Conservation (phyloP, 768 basidiomycete species). For the Boletus barrowsii region DNA sequence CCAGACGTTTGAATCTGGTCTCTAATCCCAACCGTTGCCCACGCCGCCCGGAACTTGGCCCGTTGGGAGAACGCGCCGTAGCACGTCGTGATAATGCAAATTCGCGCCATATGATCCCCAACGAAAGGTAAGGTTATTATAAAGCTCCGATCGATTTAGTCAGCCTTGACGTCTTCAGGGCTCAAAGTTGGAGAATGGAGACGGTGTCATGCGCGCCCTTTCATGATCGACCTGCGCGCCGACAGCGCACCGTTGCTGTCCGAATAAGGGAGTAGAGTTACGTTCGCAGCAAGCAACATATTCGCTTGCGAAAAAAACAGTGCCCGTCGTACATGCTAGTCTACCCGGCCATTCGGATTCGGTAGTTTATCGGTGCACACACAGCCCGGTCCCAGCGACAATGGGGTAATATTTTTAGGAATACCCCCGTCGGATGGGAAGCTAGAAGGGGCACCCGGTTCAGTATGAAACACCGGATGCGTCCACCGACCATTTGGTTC, state of each 20-base stretch:
- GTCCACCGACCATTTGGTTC: neutral
- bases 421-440: constrained; percentile 2
- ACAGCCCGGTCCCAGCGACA: neutral
- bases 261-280: neutral
- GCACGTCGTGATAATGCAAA: constrained; percentile 1
- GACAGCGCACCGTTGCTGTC: neutral
- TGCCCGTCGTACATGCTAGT: neutral
- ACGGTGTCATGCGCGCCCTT: constrained; percentile 2
- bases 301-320: neutral
- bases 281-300: neutral
- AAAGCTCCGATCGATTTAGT: constrained; percentile 1
- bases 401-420: neutral
- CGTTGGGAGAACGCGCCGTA: neutral
- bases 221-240: constrained; percentile 24
- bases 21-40: neutral
- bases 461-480: neutral
- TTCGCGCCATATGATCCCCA: neutral
- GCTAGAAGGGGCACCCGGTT: constrained; percentile 1
- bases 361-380: neutral
- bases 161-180: neutral
- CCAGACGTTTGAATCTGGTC: neutral
- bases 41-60: constrained; percentile 10
- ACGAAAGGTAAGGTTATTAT: constrained; percentile 1
- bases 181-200: constrained; percentile 17
- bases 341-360: neutral